These are phyloP conservation scores for Passiflora organensis DNA, from an alignment of 345 rosid genomes.

Conservation along the genomic window DNA sequence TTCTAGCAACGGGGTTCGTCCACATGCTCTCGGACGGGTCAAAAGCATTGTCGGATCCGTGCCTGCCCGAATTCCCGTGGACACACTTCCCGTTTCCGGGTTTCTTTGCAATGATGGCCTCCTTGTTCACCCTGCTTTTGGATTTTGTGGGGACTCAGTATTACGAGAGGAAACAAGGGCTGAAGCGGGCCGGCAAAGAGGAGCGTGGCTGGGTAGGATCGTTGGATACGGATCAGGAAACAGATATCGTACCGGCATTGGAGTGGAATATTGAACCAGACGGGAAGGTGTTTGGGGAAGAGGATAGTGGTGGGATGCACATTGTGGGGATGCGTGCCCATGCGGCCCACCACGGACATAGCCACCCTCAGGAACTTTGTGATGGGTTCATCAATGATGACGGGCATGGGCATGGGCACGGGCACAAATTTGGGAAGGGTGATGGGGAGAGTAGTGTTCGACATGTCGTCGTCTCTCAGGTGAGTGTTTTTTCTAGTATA, in stretches of 20 bases:
- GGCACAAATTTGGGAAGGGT: constrained; percentile 29
- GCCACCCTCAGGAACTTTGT: constrained; percentile 53
- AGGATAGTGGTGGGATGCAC: constrained; percentile 76
- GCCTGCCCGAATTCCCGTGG: constrained; percentile 75
- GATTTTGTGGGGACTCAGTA: constrained; percentile 87
- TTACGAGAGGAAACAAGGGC: constrained; percentile 74
- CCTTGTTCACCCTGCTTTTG: constrained; percentile 63
- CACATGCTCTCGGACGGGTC: constrained; percentile 78
- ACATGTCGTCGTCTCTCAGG: constrained; percentile 96
- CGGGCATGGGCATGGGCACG: constrained; percentile 21
- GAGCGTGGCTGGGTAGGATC: constrained; percentile 41
- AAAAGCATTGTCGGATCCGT: constrained; percentile 49
- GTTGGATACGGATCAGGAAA: constrained; percentile 26
- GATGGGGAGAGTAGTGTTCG: constrained; percentile 52
- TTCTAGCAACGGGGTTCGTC: constrained; percentile 91
- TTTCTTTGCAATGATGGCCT: constrained; percentile 79
- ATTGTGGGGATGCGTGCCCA: constrained; percentile 90
- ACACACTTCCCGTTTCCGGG: constrained; percentile 70
- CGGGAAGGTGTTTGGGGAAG: constrained; percentile 72
- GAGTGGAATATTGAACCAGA: constrained; percentile 12
- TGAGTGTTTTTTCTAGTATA: constrained; percentile 74
- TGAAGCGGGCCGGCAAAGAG: constrained; percentile 35
- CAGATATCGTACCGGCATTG: constrained; percentile 25
- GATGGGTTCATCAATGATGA: constrained; percentile 33
- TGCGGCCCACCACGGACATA: constrained; percentile 82